Evolutionary conservation across 2,329 filamentous ascomycete species (phyloP), one percentile per base, ranked within the genome.

Genomic region (Trichophyton benhamiae): DNA sequence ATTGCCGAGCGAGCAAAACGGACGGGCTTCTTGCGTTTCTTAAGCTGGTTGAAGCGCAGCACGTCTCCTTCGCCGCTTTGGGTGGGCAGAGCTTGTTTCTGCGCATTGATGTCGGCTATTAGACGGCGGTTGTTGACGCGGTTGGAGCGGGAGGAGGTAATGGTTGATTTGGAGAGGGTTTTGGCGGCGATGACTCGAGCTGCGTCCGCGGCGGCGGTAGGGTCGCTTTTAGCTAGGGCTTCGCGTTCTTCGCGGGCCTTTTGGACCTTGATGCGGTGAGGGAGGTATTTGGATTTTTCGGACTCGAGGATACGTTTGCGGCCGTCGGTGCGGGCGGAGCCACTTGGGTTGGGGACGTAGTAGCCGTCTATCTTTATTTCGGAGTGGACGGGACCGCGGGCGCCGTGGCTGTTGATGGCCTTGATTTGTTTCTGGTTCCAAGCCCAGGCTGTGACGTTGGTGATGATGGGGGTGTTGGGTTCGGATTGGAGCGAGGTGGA

Each of bases 11-110:
- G 85, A 62, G 92, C 94, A 75, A 99, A 99, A 72, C 95, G 94
- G 73, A 99, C 94, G 1, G 92, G 91, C 80, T 99, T 99, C 84
- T 97, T 99, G 64, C 94, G 88, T 78, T 97, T 99, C 82, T 97
- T 96, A 62, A 99, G 85, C 78, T 97, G 94, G 75, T 99, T 99
- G 82, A 99, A 99, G 62, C 92, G 88, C 69, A 99, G 84, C 33
- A 94, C 90, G 69, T 96, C 92, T 60, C 91, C 89, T 67, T 96
- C 91, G 15, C 80, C 81, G 60, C 87, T 87, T 20, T 90, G 81
- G 11, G 86, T 87, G 20, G 79, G 78, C 61, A 84, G 75, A 15
- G 78, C 80, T 76, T 90, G 90, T 78, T 96, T 95, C 73, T 96
- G 91, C 53, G 94, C 89, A 72, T 95, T 95, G 67, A 99, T 87